These are phyloP conservation scores for Stachybotrys elegans DNA, from an alignment of 2,329 filamentous ascomycete species.

Conservation along the genomic window DNA sequence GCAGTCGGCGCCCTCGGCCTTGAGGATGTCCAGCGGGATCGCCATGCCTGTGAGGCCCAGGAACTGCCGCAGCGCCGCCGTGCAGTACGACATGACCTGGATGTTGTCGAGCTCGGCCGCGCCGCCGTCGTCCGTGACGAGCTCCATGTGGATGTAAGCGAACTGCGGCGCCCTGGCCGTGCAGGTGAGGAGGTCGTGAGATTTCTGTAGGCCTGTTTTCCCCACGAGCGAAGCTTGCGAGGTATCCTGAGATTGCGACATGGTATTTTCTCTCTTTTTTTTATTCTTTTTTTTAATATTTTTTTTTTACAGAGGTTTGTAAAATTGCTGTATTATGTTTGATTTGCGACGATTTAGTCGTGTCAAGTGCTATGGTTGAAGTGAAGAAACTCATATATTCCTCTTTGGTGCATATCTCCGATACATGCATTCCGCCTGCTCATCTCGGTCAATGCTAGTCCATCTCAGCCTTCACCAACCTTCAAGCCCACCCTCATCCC, in stretches of 20 bases:
- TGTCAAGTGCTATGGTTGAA: too few species aligned
- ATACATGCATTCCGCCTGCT: too few species aligned
- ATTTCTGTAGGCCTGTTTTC: conserved; percentile 28
- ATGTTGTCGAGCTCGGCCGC: conserved; percentile 49
- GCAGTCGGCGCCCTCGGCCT: conserved; percentile 47
- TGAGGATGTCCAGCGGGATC: conserved; percentile 66
- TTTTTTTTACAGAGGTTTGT: too few species aligned
- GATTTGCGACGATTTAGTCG: too few species aligned
- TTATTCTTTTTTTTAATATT: too few species aligned
- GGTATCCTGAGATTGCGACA: too few species aligned
- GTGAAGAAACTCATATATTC: too few species aligned
- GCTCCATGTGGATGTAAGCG: conserved; percentile 52
- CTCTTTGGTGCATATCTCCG: too few species aligned
- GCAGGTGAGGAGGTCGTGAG: conserved; percentile 44
- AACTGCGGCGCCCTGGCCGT: conserved; percentile 48
- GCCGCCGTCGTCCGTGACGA: conserved; percentile 28
- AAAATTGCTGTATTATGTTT: too few species aligned
- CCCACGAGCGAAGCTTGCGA: conserved; percentile 23
- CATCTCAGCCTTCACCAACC: neutral
- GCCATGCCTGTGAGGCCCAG: conserved; percentile 64
- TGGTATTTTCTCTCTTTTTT: too few species aligned
- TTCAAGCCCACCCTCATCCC: neutral
- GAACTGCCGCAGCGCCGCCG: conserved; percentile 60
- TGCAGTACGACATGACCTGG: conserved; percentile 58
- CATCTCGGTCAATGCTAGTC: too few species aligned